Evolutionary conservation across 129 eudicot genomes (phyloP), one percentile per base, ranked within the genome.

Genomic region (Pulicaria dysenterica): DNA sequence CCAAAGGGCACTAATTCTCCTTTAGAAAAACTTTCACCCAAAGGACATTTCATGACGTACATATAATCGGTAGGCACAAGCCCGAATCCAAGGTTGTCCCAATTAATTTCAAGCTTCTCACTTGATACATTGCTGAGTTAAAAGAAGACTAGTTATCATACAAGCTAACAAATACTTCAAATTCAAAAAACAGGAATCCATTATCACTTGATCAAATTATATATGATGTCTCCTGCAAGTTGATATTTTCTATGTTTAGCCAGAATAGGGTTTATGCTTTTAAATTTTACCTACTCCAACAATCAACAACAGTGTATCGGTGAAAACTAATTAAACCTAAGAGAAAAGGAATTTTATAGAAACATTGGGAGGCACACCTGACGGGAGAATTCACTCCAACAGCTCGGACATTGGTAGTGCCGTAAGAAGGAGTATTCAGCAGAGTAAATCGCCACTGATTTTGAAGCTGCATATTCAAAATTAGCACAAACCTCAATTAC

Each of bases 11-110:
- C 85, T 16, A 92, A 62, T 75, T 89, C 91, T 45, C 97, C 97
- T 24, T 84, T 73, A 14, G 85, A 61, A 72, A 92, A 92, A 7
- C 43, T 65, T 58, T 80, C 87, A 1, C 91, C 97, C 53, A 62
- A 82, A 49, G 96, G 49, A 73, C 96, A 92, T 72, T 86, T 92
- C 85, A 76, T 79, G 58, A 69, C 58, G 51, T 86, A 92, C 97
- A 92, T 92, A 77, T 76, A 86, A 83, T 92, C 97, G 5, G 97
- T 86, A 60, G 84, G 77, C 69, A 77, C 77, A 41, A 86, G 62
- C 73, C 89, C 87, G 55, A 92, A 92, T 50, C 97, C 97, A 36
- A 92, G 85, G 64, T 81, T 89, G 70, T 92, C 97, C 97, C 97
- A 92, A 43, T 89, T 82, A 31, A 92, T 57, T 57, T 89, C 96